Evolutionary conservation across 257 asterid species (phyloP).

Genomic region (Ballota nigra): DNA sequence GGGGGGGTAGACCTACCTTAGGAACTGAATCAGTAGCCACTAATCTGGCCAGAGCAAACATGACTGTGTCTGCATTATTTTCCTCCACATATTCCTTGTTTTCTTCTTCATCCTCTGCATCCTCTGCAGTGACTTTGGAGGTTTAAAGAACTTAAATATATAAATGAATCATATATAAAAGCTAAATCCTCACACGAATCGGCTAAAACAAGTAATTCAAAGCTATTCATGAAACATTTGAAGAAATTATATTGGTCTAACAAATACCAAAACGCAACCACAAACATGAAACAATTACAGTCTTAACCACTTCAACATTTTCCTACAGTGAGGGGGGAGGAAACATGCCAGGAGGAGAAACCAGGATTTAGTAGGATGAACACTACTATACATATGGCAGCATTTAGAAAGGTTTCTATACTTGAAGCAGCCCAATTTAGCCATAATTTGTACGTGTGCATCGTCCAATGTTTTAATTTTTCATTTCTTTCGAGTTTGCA

Average conservation of each 20-base stretch:
- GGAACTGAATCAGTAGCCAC: slow-evolving; percentile 75
- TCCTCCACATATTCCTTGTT: slow-evolving; percentile 89
- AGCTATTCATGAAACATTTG: background rate
- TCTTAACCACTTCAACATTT: slow-evolving; percentile 11
- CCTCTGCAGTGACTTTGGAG: slow-evolving; percentile 49
- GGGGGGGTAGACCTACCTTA: no score
- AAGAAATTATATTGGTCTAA: slow-evolving; percentile 3
- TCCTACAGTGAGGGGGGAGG: background rate
- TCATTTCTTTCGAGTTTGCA: background rate
- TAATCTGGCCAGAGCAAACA: slow-evolving; percentile 75
- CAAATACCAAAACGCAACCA: background rate
- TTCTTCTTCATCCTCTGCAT: slow-evolving; percentile 72
- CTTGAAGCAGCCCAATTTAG: background rate
- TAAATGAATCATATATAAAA: background rate
- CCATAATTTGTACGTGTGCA: background rate
- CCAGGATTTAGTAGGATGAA: background rate
- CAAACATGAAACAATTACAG: background rate
- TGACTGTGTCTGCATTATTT: slow-evolving; percentile 72
- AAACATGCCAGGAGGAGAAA: background rate
- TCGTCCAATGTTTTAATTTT: background rate
- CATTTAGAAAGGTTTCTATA: background rate
- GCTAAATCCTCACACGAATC: background rate
- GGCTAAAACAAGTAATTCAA: background rate
- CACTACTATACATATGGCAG: background rate
- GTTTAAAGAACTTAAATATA: slow-evolving; percentile 16